phyloP scores from a whole-genome alignment of 176 grass and related monocot genomes.

The Hsuehochloa calcarea region DNA sequence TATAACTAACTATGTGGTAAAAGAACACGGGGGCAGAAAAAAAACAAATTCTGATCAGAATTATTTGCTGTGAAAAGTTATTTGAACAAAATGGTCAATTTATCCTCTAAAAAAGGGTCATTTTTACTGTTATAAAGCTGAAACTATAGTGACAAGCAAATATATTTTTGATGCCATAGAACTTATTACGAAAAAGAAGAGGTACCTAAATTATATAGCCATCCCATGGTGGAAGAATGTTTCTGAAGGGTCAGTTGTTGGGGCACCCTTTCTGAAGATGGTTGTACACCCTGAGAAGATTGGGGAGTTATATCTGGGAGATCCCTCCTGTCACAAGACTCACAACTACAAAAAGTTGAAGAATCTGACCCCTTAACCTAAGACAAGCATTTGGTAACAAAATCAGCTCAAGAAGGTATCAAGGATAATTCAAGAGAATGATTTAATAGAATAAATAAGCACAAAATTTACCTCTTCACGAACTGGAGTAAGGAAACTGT shows the following conservation, averaged over 20 bases:
- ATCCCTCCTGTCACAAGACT: constrained; percentile 19
- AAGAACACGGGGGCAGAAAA: not conserved
- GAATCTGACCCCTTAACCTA: constrained; percentile 66
- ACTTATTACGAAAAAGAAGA: not conserved
- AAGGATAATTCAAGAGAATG: not conserved
- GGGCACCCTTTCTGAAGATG: constrained; percentile 19
- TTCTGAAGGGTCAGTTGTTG: constrained; percentile 11
- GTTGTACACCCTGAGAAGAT: constrained; percentile 23
- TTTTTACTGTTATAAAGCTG: not conserved
- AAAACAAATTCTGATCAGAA: not conserved
- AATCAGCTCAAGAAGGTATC: constrained; percentile 10
- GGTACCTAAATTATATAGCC: constrained; percentile 31
- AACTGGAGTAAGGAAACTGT: constrained; percentile 49
- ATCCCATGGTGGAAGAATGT: constrained; percentile 11
- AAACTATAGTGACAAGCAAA: not conserved
- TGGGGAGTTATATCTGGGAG: constrained; percentile 32
- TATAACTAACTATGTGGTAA: not conserved
- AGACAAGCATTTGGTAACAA: not conserved
- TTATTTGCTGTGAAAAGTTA: not conserved
- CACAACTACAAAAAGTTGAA: constrained; percentile 36
- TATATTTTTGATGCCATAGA: not conserved
- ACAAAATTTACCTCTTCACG: constrained; percentile 46
- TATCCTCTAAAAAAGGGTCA: not conserved
- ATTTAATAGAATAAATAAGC: not conserved
- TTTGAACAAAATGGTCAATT: not conserved